Percentiles rank a stretch among this genome's conserved stretches.
Conservation (phyloP, 768 basidiomycete species). For the Pleurotus tuoliensis region DNA sequence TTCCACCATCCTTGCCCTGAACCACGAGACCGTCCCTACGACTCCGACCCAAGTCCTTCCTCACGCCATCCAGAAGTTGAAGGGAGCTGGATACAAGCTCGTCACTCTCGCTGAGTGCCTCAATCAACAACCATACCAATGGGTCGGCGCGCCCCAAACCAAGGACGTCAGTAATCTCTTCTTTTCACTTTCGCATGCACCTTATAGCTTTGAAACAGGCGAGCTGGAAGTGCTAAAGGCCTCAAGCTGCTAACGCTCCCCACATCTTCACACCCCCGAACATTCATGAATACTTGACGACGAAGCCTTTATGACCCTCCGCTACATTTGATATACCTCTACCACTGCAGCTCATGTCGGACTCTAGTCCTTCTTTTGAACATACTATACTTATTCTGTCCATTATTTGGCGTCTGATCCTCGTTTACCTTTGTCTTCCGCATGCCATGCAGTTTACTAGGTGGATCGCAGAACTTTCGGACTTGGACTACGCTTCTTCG, state of each 20-base stretch:
- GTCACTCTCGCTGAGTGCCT: constrained; percentile 43
- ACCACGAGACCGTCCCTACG: constrained; percentile 31
- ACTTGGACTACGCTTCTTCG: no score
- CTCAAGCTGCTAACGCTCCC: neutral
- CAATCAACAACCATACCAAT: constrained; percentile 32
- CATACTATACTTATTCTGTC: no score
- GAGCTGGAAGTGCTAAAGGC: neutral
- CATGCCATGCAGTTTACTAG: no score
- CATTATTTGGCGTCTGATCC: no score
- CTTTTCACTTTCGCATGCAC: constrained; percentile 20
- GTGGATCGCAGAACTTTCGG: no score
- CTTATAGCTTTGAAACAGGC: neutral
- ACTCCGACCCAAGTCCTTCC: constrained; percentile 29
- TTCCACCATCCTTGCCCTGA: constrained; percentile 30
- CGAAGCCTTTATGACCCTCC: no score
- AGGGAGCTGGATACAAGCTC: constrained; percentile 36
- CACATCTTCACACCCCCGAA: neutral
- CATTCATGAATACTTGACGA: no score
- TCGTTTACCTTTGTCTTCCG: no score
- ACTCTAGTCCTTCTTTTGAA: no score
- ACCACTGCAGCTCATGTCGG: no score
- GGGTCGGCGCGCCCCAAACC: constrained; percentile 22
- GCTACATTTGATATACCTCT: no score
- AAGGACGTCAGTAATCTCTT: neutral
- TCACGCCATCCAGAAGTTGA: constrained; percentile 32